Evolutionary conservation across 306 rosid species (phyloP).

Genomic region (Elaeagnus macrophylla): DNA sequence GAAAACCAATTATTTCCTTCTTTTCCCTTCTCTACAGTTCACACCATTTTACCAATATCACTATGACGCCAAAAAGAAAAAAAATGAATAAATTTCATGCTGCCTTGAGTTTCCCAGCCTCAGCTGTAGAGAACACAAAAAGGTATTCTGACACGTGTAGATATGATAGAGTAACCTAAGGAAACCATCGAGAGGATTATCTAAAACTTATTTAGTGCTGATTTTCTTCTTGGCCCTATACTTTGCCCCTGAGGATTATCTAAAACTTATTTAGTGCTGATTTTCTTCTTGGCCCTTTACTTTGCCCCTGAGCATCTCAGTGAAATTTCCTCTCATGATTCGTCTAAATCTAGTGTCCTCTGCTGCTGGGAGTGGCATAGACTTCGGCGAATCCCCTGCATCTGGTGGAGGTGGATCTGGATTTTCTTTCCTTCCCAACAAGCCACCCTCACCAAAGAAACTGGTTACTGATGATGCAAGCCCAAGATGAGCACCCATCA

Average conservation of each 20-base stretch:
- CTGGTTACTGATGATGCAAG: conserved; percentile 73
- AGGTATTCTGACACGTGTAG: too few relatives aligned
- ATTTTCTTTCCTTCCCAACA: conserved; percentile 69
- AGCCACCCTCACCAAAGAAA: conserved; percentile 84
- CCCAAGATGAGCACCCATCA: conserved; percentile 87
- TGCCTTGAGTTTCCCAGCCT: too few relatives aligned
- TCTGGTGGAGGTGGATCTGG: conserved; percentile 30
- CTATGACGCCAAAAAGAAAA: too few relatives aligned
- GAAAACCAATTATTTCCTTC: too few relatives aligned
- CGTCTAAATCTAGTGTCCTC: conserved; percentile 90
- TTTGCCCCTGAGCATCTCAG: conserved; percentile 84
- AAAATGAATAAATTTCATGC: too few relatives aligned
- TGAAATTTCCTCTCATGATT: conserved; percentile 84
- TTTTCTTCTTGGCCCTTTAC: conserved; percentile 56
- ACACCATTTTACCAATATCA: too few relatives aligned
- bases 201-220: conserved; percentile 33
- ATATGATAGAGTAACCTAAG: too few relatives aligned
- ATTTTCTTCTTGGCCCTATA: conserved; percentile 53
- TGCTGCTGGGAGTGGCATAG: conserved; percentile 17
- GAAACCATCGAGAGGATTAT: too few relatives aligned
- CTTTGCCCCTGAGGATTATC: conserved; percentile 77
- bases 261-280: conserved; percentile 32
- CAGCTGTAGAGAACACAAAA: too few relatives aligned
- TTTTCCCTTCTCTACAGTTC: too few relatives aligned
- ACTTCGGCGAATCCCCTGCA: conserved; percentile 40